Base-by-base conservation (phyloP, 2,329 filamentous ascomycete genomes). In the Penicillium sp. region DNA sequence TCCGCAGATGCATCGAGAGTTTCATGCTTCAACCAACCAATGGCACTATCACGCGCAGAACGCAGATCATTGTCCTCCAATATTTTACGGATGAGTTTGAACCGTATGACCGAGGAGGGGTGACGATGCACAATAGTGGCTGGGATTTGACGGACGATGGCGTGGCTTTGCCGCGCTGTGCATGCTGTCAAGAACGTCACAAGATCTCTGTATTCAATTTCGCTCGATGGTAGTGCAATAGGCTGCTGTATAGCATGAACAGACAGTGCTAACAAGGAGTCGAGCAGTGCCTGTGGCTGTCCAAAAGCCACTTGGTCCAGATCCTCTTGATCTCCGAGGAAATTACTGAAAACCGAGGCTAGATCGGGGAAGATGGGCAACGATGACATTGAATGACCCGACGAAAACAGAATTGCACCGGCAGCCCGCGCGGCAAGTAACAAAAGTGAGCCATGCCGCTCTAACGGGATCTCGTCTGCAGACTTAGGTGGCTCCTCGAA, bases 11-110 rank as follows among this genome's bases (percentile, higher is more conserved):
- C 68, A 47, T 71, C 66, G 4, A 79, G 65, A 0, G 76, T 73
- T 51, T 79, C 77, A 27, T 75, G 67, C 51, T 79, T 80, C 22
- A 80, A 61, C 77, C 77, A 80, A 22, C 72, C 70, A 4, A 80
- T 70, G 2, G 76, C 76, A 28, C 70, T 72, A 23, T 75, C 73
- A 49, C 75, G 76, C 25, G 76, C 67, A 11, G 74, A 73, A 30
- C 72, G 68, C 41, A 75, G 71, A 0, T 67, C 66, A 12, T 73
- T 73, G 33, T 77, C 66, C 44, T 76, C 71, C 3, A 79, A 61
- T 2, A 75, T 73, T 30, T 72, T 71, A 3, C 69, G 66, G 36
- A 79, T 75, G 46, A 78, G 69, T 3, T 71, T 71, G 20, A 76
- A 65, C 2, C 75, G 69, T 1, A 69, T 67, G 5, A 67, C 52